Evolutionary conservation across 306 rosid genomes (phyloP).

Genomic region (Neltuma alba): DNA sequence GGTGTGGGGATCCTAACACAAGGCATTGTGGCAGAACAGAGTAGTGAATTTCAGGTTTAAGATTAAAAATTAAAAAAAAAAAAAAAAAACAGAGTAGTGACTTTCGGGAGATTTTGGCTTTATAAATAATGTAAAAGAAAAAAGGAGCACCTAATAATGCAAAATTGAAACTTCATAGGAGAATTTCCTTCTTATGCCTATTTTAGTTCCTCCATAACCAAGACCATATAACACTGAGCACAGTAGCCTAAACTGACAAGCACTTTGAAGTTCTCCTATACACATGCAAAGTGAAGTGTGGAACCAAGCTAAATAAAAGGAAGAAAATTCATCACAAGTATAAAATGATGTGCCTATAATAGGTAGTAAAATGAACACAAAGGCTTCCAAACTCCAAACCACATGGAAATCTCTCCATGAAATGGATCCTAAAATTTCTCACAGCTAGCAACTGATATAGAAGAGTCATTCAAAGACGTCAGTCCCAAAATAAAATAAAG

Average conservation of each 20-base stretch:
- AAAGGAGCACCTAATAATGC: not conserved
- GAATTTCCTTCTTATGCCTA: conserved; percentile 17
- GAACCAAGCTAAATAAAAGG: not conserved
- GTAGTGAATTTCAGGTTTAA: not conserved
- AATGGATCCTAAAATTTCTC: conserved; percentile 10
- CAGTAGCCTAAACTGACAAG: conserved; percentile 1
- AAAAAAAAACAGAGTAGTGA: too few species aligned
- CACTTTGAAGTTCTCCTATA: not conserved
- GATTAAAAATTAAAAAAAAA: too few species aligned
- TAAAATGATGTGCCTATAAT: not conserved
- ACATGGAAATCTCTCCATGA: conserved; percentile 8
- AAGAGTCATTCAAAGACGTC: conserved; percentile 21
- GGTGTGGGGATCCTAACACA: too few species aligned
- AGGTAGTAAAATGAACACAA: not conserved
- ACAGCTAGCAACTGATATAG: conserved; percentile 7
- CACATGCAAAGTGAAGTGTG: not conserved
- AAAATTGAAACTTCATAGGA: not conserved
- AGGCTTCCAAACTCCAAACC: conserved; percentile 3
- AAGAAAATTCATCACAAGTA: not conserved
- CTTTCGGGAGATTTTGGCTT: not conserved
- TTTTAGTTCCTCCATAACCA: not conserved
- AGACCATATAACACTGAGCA: not conserved
- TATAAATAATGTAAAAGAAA: not conserved
- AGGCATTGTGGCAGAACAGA: not conserved
- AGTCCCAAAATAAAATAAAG: conserved; percentile 18